Percentiles rank a stretch among this genome's conserved stretches.
Evolutionary conservation across 257 asterid species (phyloP).

Genomic region (Lantana camara): DNA sequence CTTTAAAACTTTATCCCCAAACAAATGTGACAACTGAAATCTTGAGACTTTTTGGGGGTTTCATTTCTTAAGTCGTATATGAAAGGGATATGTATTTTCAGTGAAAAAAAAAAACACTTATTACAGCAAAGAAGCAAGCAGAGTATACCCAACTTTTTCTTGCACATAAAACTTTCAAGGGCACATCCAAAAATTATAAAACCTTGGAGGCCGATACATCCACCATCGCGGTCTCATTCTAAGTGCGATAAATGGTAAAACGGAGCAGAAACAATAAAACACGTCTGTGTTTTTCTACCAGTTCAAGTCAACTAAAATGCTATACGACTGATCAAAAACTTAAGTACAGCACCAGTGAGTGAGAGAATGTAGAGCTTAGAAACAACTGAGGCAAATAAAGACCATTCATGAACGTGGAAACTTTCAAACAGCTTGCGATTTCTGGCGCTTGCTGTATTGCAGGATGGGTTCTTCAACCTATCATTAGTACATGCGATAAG

Average conservation of each 20-base stretch:
- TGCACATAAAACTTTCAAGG: no score
- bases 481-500: neutral
- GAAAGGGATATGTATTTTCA: no score
- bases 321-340: constrained; percentile 1
- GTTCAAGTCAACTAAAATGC: no score
- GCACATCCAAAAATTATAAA: no score
- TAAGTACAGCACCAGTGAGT: neutral
- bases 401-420: constrained; percentile 12
- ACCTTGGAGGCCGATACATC: neutral
- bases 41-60: no score
- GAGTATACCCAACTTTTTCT: no score
- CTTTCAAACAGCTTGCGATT: constrained; percentile 50
- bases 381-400: neutral
- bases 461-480: constrained; percentile 87
- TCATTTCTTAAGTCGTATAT: no score
- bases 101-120: no score
- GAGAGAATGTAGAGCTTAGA: neutral
- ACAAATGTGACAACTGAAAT: no score
- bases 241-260: neutral
- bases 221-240: neutral
- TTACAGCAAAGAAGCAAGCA: no score
- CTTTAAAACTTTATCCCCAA: no score
- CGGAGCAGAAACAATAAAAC: neutral
- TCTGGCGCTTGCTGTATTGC: constrained; percentile 80
- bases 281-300: neutral